These are phyloP conservation scores for Solanum bukasovii DNA, from an alignment of 257 asterid genomes.

Conservation along the genomic window DNA sequence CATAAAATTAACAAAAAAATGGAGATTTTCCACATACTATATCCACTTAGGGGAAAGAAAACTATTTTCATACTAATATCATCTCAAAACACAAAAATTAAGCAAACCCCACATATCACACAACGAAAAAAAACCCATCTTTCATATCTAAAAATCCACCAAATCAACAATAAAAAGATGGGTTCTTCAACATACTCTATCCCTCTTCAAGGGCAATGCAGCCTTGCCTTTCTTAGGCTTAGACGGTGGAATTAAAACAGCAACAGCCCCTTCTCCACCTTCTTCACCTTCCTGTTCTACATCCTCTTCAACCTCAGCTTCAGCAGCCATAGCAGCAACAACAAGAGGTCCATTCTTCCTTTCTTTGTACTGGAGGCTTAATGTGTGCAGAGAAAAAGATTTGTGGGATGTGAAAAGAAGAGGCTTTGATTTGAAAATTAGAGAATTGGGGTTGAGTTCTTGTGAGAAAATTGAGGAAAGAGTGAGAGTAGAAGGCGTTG, in stretches of 20 bases:
- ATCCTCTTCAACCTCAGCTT: constrained; percentile 41
- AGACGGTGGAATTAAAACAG: constrained; percentile 30
- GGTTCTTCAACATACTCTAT: constrained; percentile 31
- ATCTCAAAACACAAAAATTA: not conserved
- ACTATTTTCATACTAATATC: not conserved
- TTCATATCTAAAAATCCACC: not conserved
- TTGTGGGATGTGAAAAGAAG: not conserved
- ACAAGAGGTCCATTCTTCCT: constrained; percentile 28
- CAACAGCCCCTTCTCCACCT: constrained; percentile 26
- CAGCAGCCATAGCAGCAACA: constrained; percentile 32
- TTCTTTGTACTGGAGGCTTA: constrained; percentile 9
- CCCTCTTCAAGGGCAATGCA: constrained; percentile 75
- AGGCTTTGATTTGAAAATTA: constrained; percentile 6
- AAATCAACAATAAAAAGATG: not conserved
- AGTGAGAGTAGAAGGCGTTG: constrained; percentile 10
- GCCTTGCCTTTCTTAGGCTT: constrained; percentile 94
- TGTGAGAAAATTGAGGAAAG: constrained; percentile 15
- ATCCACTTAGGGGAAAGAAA: not conserved
- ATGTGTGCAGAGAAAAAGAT: constrained; percentile 1
- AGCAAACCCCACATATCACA: not conserved
- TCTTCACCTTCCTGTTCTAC: constrained; percentile 25
- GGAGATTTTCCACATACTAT: not conserved
- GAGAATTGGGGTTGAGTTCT: constrained; percentile 15
- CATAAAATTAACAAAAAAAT: not conserved
- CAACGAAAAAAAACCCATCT: not conserved